Conservation (phyloP, 352 stramenopile species). For the Globisporangium recalcitrans region DNA sequence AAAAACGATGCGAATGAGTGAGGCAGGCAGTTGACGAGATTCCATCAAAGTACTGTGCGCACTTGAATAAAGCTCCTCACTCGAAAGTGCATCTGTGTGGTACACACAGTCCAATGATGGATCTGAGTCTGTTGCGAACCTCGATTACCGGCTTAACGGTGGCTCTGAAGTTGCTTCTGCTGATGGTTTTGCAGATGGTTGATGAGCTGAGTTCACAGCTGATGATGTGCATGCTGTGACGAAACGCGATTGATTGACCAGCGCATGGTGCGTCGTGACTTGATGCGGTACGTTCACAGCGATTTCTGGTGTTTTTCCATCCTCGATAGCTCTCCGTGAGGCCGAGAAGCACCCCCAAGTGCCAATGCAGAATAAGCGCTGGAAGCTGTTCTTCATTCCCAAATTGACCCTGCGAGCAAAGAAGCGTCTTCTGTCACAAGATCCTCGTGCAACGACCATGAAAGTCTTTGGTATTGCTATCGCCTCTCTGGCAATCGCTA, state of each 20-base stretch:
- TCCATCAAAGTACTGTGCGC: too few relatives aligned
- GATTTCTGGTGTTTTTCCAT: not conserved
- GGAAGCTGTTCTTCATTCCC: not conserved
- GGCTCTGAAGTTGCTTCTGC: too few relatives aligned
- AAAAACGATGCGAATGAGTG: slow-evolving; percentile 16
- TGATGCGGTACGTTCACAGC: not conserved
- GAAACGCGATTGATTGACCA: not conserved
- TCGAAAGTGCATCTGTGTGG: too few relatives aligned
- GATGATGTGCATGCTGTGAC: not conserved
- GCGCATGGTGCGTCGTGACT: not conserved
- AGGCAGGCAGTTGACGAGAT: not conserved
- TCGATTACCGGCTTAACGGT: too few relatives aligned
- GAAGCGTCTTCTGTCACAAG: too few relatives aligned
- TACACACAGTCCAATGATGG: not conserved
- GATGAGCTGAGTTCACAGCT: not conserved
- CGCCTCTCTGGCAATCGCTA: slow-evolving; percentile 13
- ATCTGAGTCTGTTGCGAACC: not conserved
- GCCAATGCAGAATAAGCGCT: not conserved
- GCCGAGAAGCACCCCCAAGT: not conserved
- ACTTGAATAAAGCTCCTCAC: too few relatives aligned
- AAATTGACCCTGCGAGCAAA: not conserved
- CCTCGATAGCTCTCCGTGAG: not conserved
- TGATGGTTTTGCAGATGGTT: too few relatives aligned
- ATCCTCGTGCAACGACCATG: too few relatives aligned
- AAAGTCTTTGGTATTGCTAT: slow-evolving; percentile 20